Evolutionary conservation across 257 asterid species (phyloP).

Genomic region (Leptodermis oblonga): DNA sequence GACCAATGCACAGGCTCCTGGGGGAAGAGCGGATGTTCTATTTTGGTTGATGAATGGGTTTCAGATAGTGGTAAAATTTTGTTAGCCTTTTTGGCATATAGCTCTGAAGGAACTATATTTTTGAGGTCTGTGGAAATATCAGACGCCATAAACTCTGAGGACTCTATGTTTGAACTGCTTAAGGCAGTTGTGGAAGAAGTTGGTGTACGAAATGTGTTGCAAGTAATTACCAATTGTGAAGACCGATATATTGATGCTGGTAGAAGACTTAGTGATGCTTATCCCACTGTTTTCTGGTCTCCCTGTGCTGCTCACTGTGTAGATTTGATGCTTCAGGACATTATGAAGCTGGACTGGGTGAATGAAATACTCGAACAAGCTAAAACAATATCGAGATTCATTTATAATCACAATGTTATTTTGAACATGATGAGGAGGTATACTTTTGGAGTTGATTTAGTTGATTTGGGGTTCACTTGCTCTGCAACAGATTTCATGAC

Average conservation of each 20-base stretch:
- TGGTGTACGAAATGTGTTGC: slow-evolving; percentile 70
- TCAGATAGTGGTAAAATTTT: slow-evolving; percentile 58
- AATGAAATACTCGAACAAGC: slow-evolving; percentile 63
- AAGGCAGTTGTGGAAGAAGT: slow-evolving; percentile 82
- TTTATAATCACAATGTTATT: slow-evolving; percentile 48
- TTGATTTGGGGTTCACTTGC: slow-evolving; percentile 60
- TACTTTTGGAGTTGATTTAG: slow-evolving; percentile 79
- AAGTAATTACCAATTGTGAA: slow-evolving; percentile 67
- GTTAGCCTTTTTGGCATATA: slow-evolving; percentile 49
- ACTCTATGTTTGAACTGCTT: slow-evolving; percentile 55
- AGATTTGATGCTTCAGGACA: slow-evolving; percentile 76
- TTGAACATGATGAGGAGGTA: slow-evolving; percentile 76
- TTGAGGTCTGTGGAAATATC: slow-evolving; percentile 73
- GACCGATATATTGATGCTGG: slow-evolving; percentile 73
- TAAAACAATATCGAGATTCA: slow-evolving; percentile 63
- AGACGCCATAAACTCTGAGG: slow-evolving; percentile 42
- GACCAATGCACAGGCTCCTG: slow-evolving; percentile 56
- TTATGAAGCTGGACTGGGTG: slow-evolving; percentile 53
- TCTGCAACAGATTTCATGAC: slow-evolving; percentile 66
- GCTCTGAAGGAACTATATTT: slow-evolving; percentile 66
- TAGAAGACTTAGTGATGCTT: slow-evolving; percentile 55
- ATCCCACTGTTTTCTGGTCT: slow-evolving; percentile 76
- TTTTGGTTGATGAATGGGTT: slow-evolving; percentile 71
- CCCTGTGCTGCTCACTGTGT: slow-evolving; percentile 84
- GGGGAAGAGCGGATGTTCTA: slow-evolving; percentile 74